A percentile compares a stretch with the other conserved stretches of the same genome.
phyloP scores from a whole-genome alignment of 2,329 filamentous ascomycete species.

The Claviceps pusilla region DNA sequence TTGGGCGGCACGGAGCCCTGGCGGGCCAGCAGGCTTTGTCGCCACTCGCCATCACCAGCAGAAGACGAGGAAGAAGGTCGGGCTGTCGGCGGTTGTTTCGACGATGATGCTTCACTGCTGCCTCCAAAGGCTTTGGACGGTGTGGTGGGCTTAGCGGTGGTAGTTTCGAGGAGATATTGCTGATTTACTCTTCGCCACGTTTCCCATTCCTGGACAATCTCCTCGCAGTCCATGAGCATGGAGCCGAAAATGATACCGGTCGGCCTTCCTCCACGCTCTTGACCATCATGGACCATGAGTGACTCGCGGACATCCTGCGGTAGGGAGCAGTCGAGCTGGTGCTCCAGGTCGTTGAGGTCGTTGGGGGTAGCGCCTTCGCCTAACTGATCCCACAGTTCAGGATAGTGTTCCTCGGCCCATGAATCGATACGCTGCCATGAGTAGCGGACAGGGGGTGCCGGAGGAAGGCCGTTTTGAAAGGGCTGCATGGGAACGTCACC shows the following conservation, averaged over 20 bases:
- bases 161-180: constrained; percentile 58
- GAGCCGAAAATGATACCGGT: constrained; percentile 86
- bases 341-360: constrained; percentile 91
- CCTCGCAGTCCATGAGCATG: constrained; percentile 95
- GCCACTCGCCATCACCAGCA: constrained; percentile 49
- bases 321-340: constrained; percentile 85
- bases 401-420: constrained; percentile 91
- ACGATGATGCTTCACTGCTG: constrained; percentile 52
- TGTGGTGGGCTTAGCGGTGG: constrained; percentile 42
- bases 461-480: constrained; percentile 81
- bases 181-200: constrained; percentile 92
- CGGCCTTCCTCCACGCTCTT: constrained; percentile 80
- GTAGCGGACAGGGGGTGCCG: constrained; percentile 72
- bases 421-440: constrained; percentile 89
- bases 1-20: constrained; percentile 81
- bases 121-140: constrained; percentile 60
- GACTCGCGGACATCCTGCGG: constrained; percentile 91
- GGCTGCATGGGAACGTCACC: constrained; percentile 94
- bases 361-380: constrained; percentile 86
- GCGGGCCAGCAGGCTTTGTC: constrained; percentile 65
- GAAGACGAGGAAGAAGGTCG: constrained; percentile 27
- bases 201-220: constrained; percentile 94
- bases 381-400: constrained; percentile 84
- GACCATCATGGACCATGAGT: constrained; percentile 81
- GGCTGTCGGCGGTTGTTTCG: constrained; percentile 26